Conservation (phyloP, 2,329 filamentous ascomycete genomes). For the Aspergillus ibericus region DNA sequence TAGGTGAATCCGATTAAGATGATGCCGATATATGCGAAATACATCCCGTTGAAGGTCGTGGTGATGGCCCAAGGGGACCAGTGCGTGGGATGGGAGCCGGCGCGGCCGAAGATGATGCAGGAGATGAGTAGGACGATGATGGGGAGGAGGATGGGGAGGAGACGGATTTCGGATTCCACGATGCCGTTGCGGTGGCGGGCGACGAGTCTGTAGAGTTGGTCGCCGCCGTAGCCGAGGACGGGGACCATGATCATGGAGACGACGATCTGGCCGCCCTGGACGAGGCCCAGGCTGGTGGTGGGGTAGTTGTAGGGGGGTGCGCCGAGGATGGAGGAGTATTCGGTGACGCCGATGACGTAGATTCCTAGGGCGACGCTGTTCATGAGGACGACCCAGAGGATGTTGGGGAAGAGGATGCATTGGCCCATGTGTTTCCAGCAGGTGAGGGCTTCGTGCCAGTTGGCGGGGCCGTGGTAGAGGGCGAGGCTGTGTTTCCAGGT, state of each 20-base stretch:
- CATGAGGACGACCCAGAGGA: conserved; percentile 12
- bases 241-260: conserved; percentile 13
- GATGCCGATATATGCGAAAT: conserved; percentile 9
- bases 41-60: conserved; percentile 9
- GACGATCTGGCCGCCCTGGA: conserved; percentile 12
- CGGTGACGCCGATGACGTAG: conserved; percentile 13
- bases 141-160: conserved; percentile 4
- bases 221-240: conserved; percentile 12
- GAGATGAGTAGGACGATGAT: conserved; percentile 4
- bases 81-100: neutral
- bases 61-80: conserved; percentile 11
- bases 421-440: conserved; percentile 15
- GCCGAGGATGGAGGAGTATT: conserved; percentile 7
- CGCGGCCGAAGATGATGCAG: conserved; percentile 9
- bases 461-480: neutral
- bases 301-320: conserved; percentile 8
- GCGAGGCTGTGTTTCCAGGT: conserved; percentile 5
- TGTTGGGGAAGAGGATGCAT: conserved; percentile 12
- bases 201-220: conserved; percentile 2
- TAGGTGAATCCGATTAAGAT: conserved; percentile 8
- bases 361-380: conserved; percentile 14
- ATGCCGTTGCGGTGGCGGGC: neutral
- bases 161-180: conserved; percentile 7
- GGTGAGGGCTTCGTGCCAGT: conserved; percentile 6
- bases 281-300: conserved; percentile 7